Evolutionary conservation across 495 filamentous ascomycete species (phyloP), one percentile per base, ranked within the genome.

Genomic region (Pyronema domesticum): DNA sequence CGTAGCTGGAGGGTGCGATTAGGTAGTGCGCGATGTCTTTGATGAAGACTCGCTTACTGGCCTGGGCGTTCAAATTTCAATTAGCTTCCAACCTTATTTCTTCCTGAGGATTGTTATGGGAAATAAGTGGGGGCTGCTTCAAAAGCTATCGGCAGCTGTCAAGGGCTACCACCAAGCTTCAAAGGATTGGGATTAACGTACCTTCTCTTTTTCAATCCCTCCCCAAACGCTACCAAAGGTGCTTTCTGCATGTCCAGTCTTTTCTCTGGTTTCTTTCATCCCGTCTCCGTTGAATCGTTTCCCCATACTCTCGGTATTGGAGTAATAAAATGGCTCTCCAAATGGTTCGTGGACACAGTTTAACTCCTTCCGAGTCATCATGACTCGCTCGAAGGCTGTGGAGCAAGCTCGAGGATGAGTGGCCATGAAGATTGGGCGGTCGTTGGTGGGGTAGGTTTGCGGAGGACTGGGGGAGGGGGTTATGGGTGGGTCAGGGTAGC

Each of bases 11-110:
- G 3, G 86, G 88, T 5, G 89, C 86, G 53, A 83, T 69, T 43
- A 94, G 71, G 66, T 95, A 95, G 67, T 95, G 80, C 37, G 82
- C 77, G 64, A 98, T 98, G 68, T 96, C 91, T 68, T 98, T 98
- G 76, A 98, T 91, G 73, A 96, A 94, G 60, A 94, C 68, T 54
- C 91, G 82, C 70, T 94, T 95, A 59, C 51, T 55, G 37, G 42
- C 37, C 59, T 61, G 34, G 34, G 33, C 2, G 8, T 9, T 11
- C 7, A 6, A 37, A 8, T 34, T 7, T 37, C n/a, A 5, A 30
- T 73, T 75, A 78, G 83, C 60, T 37, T 43, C 46, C 23, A 47
- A 45, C 48, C 46, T 65, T 59, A 63, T 68, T 66, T 62, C 65
- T 59, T n/a, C n/a, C n/a, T n/a, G n/a, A n/a, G n/a, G n/a, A n/a